phyloP scores from a whole-genome alignment of 768 basidiomycete species.

The Tulasnella sp. region DNA sequence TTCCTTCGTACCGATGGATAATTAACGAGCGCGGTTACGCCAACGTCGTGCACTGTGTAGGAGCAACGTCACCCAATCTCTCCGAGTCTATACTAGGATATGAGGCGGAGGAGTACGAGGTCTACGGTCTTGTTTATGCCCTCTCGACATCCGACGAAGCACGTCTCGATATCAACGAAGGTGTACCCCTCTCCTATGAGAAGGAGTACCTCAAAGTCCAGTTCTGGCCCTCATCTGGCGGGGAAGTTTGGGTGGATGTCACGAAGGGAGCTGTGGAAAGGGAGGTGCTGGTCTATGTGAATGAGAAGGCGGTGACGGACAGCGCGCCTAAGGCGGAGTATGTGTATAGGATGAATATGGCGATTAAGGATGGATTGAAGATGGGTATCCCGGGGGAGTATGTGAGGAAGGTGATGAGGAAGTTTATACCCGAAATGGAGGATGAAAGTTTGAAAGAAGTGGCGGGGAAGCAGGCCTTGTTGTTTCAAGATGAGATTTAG shows the following conservation, averaged over 20 bases:
- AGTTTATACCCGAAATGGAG: neutral
- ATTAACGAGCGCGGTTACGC: conserved; percentile 3
- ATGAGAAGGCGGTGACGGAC: neutral
- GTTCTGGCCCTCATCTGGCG: neutral
- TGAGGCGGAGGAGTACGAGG: neutral
- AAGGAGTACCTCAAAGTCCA: neutral
- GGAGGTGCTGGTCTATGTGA: conserved; percentile 3
- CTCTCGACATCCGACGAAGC: neutral
- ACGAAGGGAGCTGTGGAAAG: neutral
- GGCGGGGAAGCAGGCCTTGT: no score
- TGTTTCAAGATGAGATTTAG: no score
- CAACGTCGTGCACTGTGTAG: neutral
- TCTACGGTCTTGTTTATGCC: conserved; percentile 4
- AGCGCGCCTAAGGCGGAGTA: neutral
- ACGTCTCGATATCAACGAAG: conserved; percentile 6
- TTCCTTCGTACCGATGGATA: neutral
- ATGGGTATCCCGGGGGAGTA: neutral
- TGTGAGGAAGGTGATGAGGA: neutral
- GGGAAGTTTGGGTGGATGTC: neutral
- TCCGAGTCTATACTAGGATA: no score
- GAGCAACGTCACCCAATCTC: neutral
- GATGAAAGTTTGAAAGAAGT: neutral
- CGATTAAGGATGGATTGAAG: neutral
- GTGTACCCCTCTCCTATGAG: neutral
- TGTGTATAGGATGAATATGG: neutral